Evolutionary conservation across 1,284 basidiomycete genomes (phyloP).

Genomic region (Malassezia arunalokei): DNA sequence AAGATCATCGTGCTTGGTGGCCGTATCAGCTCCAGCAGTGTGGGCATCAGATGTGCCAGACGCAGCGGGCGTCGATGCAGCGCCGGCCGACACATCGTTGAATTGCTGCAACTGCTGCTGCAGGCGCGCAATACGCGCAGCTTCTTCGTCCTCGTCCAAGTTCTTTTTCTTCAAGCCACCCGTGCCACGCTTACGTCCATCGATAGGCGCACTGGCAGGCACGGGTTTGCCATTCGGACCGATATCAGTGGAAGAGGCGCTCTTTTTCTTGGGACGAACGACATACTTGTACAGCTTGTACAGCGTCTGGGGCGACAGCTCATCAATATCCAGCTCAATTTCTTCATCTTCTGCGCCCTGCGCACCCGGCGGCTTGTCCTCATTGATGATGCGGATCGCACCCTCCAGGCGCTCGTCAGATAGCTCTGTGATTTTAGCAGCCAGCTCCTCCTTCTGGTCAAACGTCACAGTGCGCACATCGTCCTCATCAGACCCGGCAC

Average conservation of each 20-base stretch:
- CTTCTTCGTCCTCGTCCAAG: slow-evolving; percentile 42
- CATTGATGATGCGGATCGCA: slow-evolving; percentile 44
- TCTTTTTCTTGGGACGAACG: slow-evolving; percentile 36
- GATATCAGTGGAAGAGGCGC: slow-evolving; percentile 10
- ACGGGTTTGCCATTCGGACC: slow-evolving; percentile 19
- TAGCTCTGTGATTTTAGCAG: slow-evolving; percentile 43
- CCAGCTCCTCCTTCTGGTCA: slow-evolving; percentile 45
- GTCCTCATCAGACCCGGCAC: slow-evolving; percentile 29
- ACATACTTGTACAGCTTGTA: slow-evolving; percentile 46
- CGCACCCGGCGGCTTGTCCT: slow-evolving; percentile 41
- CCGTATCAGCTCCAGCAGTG: not conserved
- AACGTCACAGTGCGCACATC: slow-evolving; percentile 42
- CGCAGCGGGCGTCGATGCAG: not conserved
- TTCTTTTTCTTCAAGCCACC: slow-evolving; percentile 46
- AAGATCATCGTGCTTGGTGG: slow-evolving; percentile 39
- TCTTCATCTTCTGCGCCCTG: slow-evolving; percentile 38
- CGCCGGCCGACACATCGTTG: slow-evolving; percentile 23
- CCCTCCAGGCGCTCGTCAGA: slow-evolving; percentile 43
- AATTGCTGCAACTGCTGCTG: slow-evolving; percentile 43
- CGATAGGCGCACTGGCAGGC: slow-evolving; percentile 25
- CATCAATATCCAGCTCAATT: slow-evolving; percentile 46
- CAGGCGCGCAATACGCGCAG: slow-evolving; percentile 37
- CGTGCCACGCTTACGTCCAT: slow-evolving; percentile 41
- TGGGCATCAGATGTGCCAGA: not conserved
- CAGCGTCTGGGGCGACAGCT: slow-evolving; percentile 38